phyloP scores from a whole-genome alignment of 2,329 filamentous ascomycete genomes.

The Hysterium pulicare region DNA sequence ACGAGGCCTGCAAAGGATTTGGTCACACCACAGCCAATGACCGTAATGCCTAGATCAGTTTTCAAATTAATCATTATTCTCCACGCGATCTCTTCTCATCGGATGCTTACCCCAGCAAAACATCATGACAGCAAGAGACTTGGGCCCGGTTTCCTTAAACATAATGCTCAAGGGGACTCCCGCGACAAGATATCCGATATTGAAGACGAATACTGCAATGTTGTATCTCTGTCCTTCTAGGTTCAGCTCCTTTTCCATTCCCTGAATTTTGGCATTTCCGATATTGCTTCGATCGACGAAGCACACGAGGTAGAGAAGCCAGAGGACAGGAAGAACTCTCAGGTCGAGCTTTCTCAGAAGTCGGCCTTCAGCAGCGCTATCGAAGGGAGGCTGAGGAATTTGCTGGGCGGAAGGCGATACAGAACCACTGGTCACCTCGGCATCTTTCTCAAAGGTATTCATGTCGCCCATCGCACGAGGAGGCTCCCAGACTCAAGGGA shows the following conservation, averaged over 20 bases:
- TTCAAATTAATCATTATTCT: background rate
- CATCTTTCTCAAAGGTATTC: slow-evolving; percentile 1
- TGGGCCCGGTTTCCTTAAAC: slow-evolving; percentile 33
- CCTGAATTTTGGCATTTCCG: slow-evolving; percentile 32
- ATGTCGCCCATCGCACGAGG: background rate
- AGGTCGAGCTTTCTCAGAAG: slow-evolving; percentile 30
- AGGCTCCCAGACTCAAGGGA: too few relatives aligned
- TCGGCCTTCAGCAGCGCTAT: slow-evolving; percentile 21
- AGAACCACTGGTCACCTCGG: background rate
- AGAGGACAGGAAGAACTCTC: slow-evolving; percentile 27
- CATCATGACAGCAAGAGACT: slow-evolving; percentile 34
- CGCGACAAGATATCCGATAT: slow-evolving; percentile 34
- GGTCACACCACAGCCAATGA: slow-evolving; percentile 29
- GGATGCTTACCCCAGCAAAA: slow-evolving; percentile 27
- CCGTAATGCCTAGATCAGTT: slow-evolving; percentile 25
- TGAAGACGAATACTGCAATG: slow-evolving; percentile 37
- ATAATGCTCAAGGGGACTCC: slow-evolving; percentile 32
- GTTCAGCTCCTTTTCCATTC: slow-evolving; percentile 33
- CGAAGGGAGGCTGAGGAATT: slow-evolving; percentile 12
- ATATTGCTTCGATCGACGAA: slow-evolving; percentile 25
- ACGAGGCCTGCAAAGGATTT: slow-evolving; percentile 27
- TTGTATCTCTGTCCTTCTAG: slow-evolving; percentile 37
- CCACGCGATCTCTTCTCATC: too few relatives aligned
- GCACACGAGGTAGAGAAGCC: slow-evolving; percentile 30
- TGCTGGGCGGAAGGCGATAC: background rate